phyloP scores from a whole-genome alignment of 2,329 filamentous ascomycete genomes.

The Mycosphaerella arachidis region DNA sequence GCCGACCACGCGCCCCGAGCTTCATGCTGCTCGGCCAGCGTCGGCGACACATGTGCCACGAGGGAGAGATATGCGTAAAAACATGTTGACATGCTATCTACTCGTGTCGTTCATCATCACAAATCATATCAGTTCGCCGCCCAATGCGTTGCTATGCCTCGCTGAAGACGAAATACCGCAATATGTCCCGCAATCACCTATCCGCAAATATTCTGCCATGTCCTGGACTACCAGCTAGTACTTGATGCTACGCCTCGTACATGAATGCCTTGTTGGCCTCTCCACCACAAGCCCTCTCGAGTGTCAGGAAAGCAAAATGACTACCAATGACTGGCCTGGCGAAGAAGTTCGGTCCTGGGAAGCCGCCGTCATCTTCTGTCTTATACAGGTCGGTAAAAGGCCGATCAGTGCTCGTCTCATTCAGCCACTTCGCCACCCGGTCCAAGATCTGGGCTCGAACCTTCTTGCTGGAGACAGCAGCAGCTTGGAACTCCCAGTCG shows the following conservation, averaged over 20 bases:
- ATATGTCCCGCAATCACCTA: background rate
- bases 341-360: slow-evolving; percentile 70
- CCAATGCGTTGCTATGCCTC: background rate
- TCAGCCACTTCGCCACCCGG: slow-evolving; percentile 73
- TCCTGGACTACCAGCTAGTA: background rate
- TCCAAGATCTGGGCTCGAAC: slow-evolving; percentile 69
- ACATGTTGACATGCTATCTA: background rate
- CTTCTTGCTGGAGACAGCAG: slow-evolving; percentile 66
- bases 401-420: slow-evolving; percentile 70
- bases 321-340: slow-evolving; percentile 79
- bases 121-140: background rate
- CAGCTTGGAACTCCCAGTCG: slow-evolving; percentile 88
- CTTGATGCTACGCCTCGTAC: slow-evolving; percentile 6
- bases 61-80: background rate
- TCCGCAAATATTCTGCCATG: background rate
- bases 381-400: slow-evolving; percentile 79
- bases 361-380: slow-evolving; percentile 71
- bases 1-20: too few relatives aligned
- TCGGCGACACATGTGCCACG: background rate
- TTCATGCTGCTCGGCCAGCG: too few relatives aligned
- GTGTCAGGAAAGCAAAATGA: slow-evolving; percentile 79
- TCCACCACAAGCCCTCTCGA: slow-evolving; percentile 65
- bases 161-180: background rate
- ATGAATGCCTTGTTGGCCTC: slow-evolving; percentile 16
- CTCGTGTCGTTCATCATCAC: background rate